Conservation (phyloP, 768 basidiomycete species). For the Pleurotus sapidus region DNA sequence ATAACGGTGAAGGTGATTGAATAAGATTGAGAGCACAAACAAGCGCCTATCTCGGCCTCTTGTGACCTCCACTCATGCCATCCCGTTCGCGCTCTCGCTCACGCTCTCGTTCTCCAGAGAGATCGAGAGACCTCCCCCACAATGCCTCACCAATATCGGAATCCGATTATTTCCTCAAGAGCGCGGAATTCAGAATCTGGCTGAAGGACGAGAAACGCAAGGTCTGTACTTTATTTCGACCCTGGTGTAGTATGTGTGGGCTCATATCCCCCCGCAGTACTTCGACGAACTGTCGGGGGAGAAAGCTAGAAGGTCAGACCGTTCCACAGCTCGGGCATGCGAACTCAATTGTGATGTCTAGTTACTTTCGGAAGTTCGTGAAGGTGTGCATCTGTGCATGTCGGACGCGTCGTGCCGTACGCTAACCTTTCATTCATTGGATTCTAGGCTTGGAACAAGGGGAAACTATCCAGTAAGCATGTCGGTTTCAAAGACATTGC, state of each 20-base stretch:
- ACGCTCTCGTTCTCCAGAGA: slow-evolving; percentile 45
- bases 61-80: not conserved
- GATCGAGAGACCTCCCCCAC: slow-evolving; percentile 44
- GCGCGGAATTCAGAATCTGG: slow-evolving; percentile 84
- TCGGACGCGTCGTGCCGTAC: not conserved
- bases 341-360: slow-evolving; percentile 31
- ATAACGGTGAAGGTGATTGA: not conserved
- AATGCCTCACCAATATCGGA: slow-evolving; percentile 66
- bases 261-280: slow-evolving; percentile 46
- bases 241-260: not conserved
- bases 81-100: not conserved
- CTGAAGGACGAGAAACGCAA: slow-evolving; percentile 64
- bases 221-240: slow-evolving; percentile 23
- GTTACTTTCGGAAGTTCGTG: slow-evolving; percentile 92
- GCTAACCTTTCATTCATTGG: not conserved
- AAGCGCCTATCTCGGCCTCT: not conserved
- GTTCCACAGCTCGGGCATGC: slow-evolving; percentile 13
- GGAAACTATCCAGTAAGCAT: slow-evolving; percentile 60
- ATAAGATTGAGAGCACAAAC: not conserved
- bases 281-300: slow-evolving; percentile 86
- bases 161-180: slow-evolving; percentile 88
- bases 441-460: slow-evolving; percentile 76
- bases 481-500: too few relatives aligned
- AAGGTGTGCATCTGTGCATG: slow-evolving; percentile 43
- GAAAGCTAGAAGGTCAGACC: slow-evolving; percentile 66